phyloP scores from a whole-genome alignment of 2,329 filamentous ascomycete species.

The Diaporthe longicolla region DNA sequence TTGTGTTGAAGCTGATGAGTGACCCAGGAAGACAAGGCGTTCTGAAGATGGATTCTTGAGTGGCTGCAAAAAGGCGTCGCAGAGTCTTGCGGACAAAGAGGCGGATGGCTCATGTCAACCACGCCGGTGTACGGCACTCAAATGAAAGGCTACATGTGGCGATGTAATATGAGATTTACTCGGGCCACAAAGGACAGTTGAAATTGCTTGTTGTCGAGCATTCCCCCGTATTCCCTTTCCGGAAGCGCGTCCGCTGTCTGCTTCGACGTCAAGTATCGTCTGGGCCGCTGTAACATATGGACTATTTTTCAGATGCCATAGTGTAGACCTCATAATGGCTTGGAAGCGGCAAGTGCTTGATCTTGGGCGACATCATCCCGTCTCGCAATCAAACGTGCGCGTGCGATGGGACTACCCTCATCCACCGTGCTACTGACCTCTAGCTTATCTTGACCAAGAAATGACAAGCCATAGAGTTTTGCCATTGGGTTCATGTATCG shows the following conservation, averaged over 20 bases:
- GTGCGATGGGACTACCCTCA: neutral
- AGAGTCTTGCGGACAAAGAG: constrained; percentile 15
- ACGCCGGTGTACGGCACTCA: neutral
- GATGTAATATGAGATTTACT: neutral
- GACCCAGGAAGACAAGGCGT: neutral
- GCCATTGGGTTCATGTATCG: neutral
- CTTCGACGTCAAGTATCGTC: neutral
- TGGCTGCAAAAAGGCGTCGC: neutral
- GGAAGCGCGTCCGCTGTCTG: neutral
- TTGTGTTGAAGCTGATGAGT: neutral
- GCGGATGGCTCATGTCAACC: constrained; percentile 2
- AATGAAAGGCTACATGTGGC: constrained; percentile 11
- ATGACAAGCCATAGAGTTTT: neutral
- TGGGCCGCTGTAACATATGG: neutral
- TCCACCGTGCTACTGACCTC: neutral
- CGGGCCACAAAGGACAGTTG: constrained; percentile 18
- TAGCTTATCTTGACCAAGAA: too few relatives aligned
- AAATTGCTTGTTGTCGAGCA: neutral
- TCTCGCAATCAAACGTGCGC: neutral
- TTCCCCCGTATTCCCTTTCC: constrained; percentile 1
- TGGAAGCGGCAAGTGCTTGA: neutral
- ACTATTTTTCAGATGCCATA: neutral
- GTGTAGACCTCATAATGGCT: neutral
- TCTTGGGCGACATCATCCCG: too few relatives aligned
- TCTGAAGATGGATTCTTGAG: neutral